Conservation (phyloP, 164 flowering plant genomes). For the Hamamelis virginiana region DNA sequence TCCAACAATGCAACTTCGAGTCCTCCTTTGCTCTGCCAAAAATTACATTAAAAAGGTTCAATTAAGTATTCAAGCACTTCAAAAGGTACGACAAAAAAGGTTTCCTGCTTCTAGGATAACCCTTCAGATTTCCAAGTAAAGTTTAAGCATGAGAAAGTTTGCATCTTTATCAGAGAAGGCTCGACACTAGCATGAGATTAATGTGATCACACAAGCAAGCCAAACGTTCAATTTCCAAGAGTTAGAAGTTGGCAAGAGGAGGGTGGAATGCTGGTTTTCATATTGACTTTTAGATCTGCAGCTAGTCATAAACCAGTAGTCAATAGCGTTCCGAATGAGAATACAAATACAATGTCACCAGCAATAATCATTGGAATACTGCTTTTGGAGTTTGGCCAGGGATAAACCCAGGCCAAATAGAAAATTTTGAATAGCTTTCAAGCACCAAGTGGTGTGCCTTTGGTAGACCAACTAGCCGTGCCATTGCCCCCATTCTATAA, state of each 20-base stretch:
- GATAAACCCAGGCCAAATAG: neutral
- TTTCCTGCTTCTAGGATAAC: neutral
- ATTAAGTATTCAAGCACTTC: neutral
- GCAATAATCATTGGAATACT: neutral
- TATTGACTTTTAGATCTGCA: neutral
- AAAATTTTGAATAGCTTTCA: neutral
- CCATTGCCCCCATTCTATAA: too few species aligned
- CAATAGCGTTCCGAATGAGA: neutral
- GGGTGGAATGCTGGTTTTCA: neutral
- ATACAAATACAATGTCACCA: neutral
- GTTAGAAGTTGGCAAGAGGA: neutral
- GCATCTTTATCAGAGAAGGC: neutral
- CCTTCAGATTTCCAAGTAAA: neutral
- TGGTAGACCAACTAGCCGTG: too few species aligned
- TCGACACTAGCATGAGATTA: neutral
- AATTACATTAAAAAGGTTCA: neutral
- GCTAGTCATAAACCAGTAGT: neutral
- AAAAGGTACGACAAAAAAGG: neutral
- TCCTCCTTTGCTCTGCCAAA: conserved; percentile 40
- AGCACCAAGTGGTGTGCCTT: too few species aligned
- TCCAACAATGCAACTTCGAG: conserved; percentile 54
- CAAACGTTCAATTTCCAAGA: neutral
- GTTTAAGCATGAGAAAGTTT: neutral
- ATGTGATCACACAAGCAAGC: too few species aligned
- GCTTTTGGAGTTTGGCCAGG: neutral